Conservation (phyloP, 306 rosid genomes). For the Psophocarpus tetragonolobus region DNA sequence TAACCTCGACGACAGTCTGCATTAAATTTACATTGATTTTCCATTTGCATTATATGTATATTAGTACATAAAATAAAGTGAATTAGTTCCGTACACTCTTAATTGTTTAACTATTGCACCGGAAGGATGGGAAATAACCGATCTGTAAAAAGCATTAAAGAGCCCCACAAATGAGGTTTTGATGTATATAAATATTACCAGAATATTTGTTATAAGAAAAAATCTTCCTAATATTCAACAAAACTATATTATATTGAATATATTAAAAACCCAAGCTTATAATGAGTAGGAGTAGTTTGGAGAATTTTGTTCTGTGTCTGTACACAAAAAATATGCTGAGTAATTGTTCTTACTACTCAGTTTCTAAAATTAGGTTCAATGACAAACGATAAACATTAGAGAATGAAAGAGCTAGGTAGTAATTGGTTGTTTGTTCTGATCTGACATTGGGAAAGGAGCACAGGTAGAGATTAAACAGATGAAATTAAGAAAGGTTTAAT, state of each 20-base stretch:
- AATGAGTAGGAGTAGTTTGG: not conserved
- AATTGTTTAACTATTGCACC: not conserved
- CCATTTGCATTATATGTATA: not conserved
- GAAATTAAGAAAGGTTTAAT: not conserved
- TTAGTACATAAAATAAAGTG: not conserved
- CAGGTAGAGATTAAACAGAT: not conserved
- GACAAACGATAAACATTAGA: not conserved
- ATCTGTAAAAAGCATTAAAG: not conserved
- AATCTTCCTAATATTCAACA: not conserved
- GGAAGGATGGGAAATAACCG: not conserved
- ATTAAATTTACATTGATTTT: not conserved
- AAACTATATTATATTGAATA: not conserved
- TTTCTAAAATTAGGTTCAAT: not conserved
- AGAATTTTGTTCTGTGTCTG: too few species aligned
- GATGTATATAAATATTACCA: not conserved
- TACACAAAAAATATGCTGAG: too few species aligned
- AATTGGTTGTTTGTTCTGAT: constrained; percentile 25
- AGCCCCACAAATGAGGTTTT: not conserved
- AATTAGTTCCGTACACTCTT: not conserved
- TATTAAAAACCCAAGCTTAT: not conserved
- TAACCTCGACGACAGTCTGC: not conserved
- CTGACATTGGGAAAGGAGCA: constrained; percentile 47
- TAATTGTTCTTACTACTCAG: too few species aligned
- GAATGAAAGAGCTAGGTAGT: not conserved
- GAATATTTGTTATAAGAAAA: not conserved